Evolutionary conservation across 768 basidiomycete species (phyloP).

Genomic region (Agrocybe pediades): DNA sequence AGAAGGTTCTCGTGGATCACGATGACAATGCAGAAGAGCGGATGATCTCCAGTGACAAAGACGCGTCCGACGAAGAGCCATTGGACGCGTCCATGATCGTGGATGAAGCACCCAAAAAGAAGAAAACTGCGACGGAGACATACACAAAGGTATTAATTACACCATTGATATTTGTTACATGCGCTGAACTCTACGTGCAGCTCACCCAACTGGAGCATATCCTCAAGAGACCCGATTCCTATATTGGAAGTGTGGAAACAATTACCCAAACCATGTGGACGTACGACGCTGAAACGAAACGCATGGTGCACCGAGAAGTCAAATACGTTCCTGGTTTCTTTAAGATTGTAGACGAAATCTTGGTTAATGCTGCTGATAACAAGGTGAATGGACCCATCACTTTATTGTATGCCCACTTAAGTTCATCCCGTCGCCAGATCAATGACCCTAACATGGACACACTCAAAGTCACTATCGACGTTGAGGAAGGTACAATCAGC

Average conservation of each 20-base stretch:
- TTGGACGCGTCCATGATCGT: slow-evolving; percentile 25
- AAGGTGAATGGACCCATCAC: slow-evolving; percentile 57
- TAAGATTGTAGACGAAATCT: slow-evolving; percentile 99
- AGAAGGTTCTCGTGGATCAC: slow-evolving; percentile 68
- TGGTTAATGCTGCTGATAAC: slow-evolving; percentile 99
- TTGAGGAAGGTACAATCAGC: slow-evolving; percentile 83
- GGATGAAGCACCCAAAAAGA: slow-evolving; percentile 46
- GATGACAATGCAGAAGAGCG: slow-evolving; percentile 61
- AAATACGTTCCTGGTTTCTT: slow-evolving; percentile 97
- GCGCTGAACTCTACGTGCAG: slow-evolving; percentile 39
- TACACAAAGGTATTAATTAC: slow-evolving; percentile 72
- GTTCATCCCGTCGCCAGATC: slow-evolving; percentile 83
- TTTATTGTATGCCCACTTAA: not conserved
- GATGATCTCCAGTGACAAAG: slow-evolving; percentile 41
- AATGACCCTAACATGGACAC: slow-evolving; percentile 92
- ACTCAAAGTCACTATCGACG: slow-evolving; percentile 85
- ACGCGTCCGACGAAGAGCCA: slow-evolving; percentile 39
- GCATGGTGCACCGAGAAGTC: slow-evolving; percentile 81
- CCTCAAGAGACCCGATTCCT: slow-evolving; percentile 88
- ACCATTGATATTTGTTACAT: not conserved
- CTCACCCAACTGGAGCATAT: slow-evolving; percentile 95
- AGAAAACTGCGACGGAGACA: slow-evolving; percentile 89
- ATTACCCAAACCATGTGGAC: slow-evolving; percentile 92
- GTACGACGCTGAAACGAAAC: slow-evolving; percentile 80
- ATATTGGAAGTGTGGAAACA: slow-evolving; percentile 95